Conservation (phyloP, 169 alveolate species). For the Babesia sp. region DNA sequence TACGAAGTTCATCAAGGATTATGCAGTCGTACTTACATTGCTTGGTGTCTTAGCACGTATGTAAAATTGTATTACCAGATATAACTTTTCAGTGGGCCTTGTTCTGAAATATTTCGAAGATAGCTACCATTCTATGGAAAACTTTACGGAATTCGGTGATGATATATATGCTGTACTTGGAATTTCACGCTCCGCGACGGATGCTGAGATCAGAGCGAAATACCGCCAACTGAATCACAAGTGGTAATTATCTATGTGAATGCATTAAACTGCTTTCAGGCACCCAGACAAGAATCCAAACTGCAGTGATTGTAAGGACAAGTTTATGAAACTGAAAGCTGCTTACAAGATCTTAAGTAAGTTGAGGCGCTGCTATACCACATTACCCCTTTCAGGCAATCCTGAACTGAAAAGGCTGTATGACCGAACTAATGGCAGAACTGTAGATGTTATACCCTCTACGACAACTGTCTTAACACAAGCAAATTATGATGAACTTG, state of each 20-base stretch:
- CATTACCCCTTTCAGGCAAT: conserved; percentile 28
- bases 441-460: conserved; percentile 58
- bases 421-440: conserved; percentile 56
- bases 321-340: conserved; percentile 55
- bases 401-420: conserved; percentile 56
- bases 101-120: conserved; percentile 61
- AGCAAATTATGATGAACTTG: conserved; percentile 36
- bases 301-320: conserved; percentile 60
- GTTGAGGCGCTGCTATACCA: background rate
- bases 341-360: conserved; percentile 61
- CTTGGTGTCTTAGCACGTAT: background rate
- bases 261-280: conserved; percentile 2
- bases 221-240: conserved; percentile 61
- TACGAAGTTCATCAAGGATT: background rate
- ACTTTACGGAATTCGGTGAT: conserved; percentile 45
- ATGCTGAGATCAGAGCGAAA: conserved; percentile 48
- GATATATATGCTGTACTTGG: conserved; percentile 46
- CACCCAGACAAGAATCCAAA: conserved; percentile 70
- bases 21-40: conserved; percentile 1
- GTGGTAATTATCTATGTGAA: conserved; percentile 14
- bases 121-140: conserved; percentile 27
- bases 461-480: conserved; percentile 42
- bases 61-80: background rate
- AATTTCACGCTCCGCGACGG: conserved; percentile 36
- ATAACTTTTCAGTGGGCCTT: conserved; percentile 21